Conservation (phyloP, 2,329 filamentous ascomycete genomes). For the Calonectria leucothoes region DNA sequence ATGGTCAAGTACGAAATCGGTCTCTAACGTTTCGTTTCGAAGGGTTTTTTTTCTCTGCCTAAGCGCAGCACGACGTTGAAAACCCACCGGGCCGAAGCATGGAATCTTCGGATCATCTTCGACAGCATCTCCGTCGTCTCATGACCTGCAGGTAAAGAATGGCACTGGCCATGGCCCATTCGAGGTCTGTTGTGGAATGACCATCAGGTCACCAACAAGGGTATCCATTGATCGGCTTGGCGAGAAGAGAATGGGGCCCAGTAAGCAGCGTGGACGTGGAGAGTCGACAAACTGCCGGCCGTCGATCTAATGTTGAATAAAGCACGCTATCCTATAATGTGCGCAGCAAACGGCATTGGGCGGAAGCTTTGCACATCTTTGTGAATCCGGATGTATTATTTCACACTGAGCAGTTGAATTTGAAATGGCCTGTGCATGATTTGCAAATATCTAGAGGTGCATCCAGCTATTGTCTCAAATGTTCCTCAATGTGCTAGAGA, state of each 20-base stretch:
- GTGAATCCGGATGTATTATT: neutral
- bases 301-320: neutral
- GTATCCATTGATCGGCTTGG: neutral
- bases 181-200: neutral
- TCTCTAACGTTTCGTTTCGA: slow-evolving; percentile 9
- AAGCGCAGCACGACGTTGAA: neutral
- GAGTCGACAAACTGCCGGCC: neutral
- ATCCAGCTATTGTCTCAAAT: neutral
- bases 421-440: neutral
- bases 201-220: neutral
- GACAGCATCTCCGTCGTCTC: neutral
- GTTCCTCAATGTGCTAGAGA: neutral
- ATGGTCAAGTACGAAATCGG: neutral
- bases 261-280: neutral
- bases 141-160: neutral
- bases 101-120: neutral
- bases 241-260: neutral
- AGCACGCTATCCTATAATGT: neutral
- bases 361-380: neutral
- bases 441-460: neutral
- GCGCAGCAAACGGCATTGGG: neutral
- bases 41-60: neutral
- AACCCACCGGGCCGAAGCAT: neutral
- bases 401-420: neutral
- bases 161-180: neutral